These are phyloP conservation scores for Epichloe elymi DNA, from an alignment of 2,329 filamentous ascomycete species.

Conservation along the genomic window DNA sequence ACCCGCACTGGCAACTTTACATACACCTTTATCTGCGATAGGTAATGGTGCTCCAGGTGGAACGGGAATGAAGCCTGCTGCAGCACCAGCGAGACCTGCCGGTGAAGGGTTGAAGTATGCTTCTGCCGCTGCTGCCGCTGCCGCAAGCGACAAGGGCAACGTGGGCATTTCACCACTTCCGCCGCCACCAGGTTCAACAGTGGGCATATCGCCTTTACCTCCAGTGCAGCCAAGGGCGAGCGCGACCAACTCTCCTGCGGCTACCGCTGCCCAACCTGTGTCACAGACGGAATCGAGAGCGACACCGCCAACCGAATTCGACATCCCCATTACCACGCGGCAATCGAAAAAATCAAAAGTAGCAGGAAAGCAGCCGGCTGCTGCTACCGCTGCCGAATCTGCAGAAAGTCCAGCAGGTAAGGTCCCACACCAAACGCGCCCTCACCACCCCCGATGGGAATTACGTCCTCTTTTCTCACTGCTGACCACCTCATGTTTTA, in stretches of 20 bases:
- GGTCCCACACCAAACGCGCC: not conserved
- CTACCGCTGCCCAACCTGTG: slow-evolving; percentile 33
- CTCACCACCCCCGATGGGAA: not conserved
- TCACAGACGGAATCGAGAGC: slow-evolving; percentile 12
- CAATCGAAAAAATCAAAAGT: slow-evolving; percentile 28
- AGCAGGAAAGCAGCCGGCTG: slow-evolving; percentile 29
- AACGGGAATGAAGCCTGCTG: slow-evolving; percentile 80
- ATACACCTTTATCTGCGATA: slow-evolving; percentile 53
- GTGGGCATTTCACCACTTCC: slow-evolving; percentile 89
- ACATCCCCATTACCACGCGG: slow-evolving; percentile 15
- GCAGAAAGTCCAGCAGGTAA: slow-evolving; percentile 33
- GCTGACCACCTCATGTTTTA: not conserved
- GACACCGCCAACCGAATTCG: slow-evolving; percentile 10
- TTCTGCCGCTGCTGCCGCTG: slow-evolving; percentile 85
- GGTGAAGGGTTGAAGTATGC: slow-evolving; percentile 94
- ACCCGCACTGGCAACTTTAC: slow-evolving; percentile 81
- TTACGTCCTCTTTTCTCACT: not conserved
- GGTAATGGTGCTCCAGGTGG: slow-evolving; percentile 43
- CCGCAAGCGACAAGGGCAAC: slow-evolving; percentile 74
- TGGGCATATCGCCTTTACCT: slow-evolving; percentile 35
- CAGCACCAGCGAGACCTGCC: slow-evolving; percentile 68
- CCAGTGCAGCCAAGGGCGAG: slow-evolving; percentile 40
- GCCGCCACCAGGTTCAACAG: slow-evolving; percentile 59
- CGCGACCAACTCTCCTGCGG: slow-evolving; percentile 41
- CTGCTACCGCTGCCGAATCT: slow-evolving; percentile 23